Evolutionary conservation across 2,329 filamentous ascomycete genomes (phyloP).

Genomic region (Alternaria rosae): DNA sequence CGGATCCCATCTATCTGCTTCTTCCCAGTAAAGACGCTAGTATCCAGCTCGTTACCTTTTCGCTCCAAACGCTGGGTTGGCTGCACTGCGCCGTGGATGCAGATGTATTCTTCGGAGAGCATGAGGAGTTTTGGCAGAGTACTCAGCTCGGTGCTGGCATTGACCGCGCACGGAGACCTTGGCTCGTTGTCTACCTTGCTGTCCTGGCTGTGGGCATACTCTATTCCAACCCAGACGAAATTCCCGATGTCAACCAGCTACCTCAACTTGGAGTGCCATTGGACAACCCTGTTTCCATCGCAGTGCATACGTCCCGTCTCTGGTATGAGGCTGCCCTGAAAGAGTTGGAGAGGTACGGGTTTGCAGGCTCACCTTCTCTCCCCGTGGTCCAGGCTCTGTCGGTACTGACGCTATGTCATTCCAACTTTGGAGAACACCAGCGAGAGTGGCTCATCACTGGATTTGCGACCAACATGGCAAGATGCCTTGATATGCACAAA

Average conservation of each 20-base stretch:
- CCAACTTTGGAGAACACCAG: slow-evolving; percentile 20
- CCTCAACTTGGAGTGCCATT: slow-evolving; percentile 11
- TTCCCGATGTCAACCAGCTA: slow-evolving; percentile 7
- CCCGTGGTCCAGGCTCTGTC: slow-evolving; percentile 12
- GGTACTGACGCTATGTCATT: slow-evolving; percentile 16
- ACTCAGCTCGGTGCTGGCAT: slow-evolving; percentile 8
- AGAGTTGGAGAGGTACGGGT: slow-evolving; percentile 11
- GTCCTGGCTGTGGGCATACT: slow-evolving; percentile 19
- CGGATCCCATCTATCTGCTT: slow-evolving; percentile 18
- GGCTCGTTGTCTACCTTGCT: slow-evolving; percentile 15
- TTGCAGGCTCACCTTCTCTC: slow-evolving; percentile 7
- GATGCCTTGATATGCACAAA: slow-evolving; percentile 21
- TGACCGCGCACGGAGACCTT: slow-evolving; percentile 9
- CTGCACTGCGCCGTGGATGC: slow-evolving; percentile 17
- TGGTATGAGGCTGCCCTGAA: slow-evolving; percentile 22
- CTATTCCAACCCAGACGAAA: slow-evolving; percentile 9
- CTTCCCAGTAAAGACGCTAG: slow-evolving; percentile 17
- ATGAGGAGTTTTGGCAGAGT: slow-evolving; percentile 15
- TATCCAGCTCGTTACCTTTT: slow-evolving; percentile 10
- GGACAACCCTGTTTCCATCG: slow-evolving; percentile 1
- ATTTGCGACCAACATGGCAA: slow-evolving; percentile 15
- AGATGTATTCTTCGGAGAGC: slow-evolving; percentile 11
- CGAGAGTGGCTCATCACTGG: slow-evolving; percentile 21
- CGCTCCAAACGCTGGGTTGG: slow-evolving; percentile 18
- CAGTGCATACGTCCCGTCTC: slow-evolving; percentile 14